Conservation (phyloP, 352 stramenopile genomes). For the Albugo candida region DNA sequence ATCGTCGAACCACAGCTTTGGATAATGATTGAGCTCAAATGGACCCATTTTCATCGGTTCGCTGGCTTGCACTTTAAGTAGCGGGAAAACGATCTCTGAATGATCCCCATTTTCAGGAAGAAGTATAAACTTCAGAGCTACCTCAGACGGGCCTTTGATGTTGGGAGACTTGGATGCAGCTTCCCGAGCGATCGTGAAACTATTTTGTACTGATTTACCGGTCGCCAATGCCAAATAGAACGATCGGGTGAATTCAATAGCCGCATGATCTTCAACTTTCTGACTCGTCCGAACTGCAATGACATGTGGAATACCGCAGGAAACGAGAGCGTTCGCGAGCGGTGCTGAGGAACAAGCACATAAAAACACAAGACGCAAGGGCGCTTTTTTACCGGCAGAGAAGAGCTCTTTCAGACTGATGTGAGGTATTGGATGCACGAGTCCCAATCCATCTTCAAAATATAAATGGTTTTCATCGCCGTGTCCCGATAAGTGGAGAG, state of each 20-base stretch:
- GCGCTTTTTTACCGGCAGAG: slow-evolving; percentile 27
- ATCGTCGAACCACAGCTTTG: slow-evolving; percentile 62
- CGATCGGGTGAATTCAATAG: slow-evolving; percentile 67
- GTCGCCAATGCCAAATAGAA: slow-evolving; percentile 65
- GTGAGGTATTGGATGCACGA: slow-evolving; percentile 60
- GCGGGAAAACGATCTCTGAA: slow-evolving; percentile 63
- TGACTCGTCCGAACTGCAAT: slow-evolving; percentile 71
- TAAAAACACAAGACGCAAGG: slow-evolving; percentile 55
- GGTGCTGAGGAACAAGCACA: slow-evolving; percentile 58
- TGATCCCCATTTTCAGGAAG: slow-evolving; percentile 56
- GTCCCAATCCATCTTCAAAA: slow-evolving; percentile 85
- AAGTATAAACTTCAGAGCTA: slow-evolving; percentile 62
- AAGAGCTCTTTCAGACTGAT: slow-evolving; percentile 49
- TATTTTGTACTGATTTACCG: slow-evolving; percentile 44
- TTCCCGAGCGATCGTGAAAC: slow-evolving; percentile 55
- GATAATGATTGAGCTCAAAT: slow-evolving; percentile 36
- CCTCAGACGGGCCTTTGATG: slow-evolving; percentile 41
- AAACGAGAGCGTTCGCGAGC: slow-evolving; percentile 68
- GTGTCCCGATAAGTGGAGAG: slow-evolving; percentile 90
- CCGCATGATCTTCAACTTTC: slow-evolving; percentile 76
- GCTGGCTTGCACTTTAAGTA: slow-evolving; percentile 25
- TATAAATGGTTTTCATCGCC: slow-evolving; percentile 83
- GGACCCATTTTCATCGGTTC: slow-evolving; percentile 23
- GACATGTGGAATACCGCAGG: slow-evolving; percentile 80
- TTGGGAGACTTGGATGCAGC: slow-evolving; percentile 57